Evolutionary conservation across 257 asterid genomes (phyloP).

Genomic region (Capsicum rhomboideum): DNA sequence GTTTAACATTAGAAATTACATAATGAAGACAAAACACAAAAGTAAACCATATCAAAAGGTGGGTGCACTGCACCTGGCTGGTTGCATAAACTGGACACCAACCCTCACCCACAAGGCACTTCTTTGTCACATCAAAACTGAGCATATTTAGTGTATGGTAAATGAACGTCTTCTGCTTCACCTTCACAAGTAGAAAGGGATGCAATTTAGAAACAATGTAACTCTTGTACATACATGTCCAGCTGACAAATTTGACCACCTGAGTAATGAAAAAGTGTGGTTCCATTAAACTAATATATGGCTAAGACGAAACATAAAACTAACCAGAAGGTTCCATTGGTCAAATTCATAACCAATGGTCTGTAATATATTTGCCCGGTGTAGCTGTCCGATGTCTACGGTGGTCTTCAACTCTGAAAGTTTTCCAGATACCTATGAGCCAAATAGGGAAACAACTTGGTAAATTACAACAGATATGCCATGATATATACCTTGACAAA

Average conservation of each 20-base stretch:
- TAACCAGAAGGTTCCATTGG: conserved; percentile 58
- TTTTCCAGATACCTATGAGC: conserved; percentile 43
- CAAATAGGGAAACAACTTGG: conserved; percentile 3
- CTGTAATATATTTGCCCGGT: conserved; percentile 34
- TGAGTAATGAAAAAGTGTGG: background rate
- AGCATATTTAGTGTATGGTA: conserved; percentile 56
- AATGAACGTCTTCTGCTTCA: conserved; percentile 42
- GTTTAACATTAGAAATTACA: background rate
- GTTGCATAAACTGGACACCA: conserved; percentile 64
- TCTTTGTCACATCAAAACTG: conserved; percentile 51
- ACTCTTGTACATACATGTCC: background rate
- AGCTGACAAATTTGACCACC: background rate
- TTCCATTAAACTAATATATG: background rate
- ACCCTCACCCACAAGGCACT: conserved; percentile 69
- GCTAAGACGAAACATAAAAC: background rate
- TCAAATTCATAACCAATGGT: conserved; percentile 38
- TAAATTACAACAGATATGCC: conserved; percentile 4
- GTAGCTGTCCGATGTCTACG: conserved; percentile 42
- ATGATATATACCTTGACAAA: background rate
- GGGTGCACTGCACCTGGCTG: conserved; percentile 25
- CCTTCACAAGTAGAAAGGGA: conserved; percentile 25
- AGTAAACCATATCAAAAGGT: background rate
- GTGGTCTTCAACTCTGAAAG: conserved; percentile 58
- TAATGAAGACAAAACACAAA: background rate
- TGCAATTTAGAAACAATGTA: conserved; percentile 1